Base-by-base conservation (phyloP, 345 rosid species). In the Brassica nigra region DNA sequence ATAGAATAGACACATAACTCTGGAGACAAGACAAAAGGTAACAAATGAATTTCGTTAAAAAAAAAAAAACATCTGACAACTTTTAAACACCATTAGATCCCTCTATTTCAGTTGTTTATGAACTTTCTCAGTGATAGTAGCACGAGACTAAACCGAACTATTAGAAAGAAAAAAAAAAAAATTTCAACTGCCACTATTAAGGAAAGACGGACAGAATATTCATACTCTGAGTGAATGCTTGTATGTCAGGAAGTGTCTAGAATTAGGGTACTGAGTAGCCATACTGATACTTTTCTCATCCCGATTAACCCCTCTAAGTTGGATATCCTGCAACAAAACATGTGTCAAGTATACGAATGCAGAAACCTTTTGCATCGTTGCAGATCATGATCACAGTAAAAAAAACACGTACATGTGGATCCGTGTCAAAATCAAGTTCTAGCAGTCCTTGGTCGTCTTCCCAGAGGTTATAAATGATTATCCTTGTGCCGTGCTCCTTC, bases 401-500 rank as follows among this genome's bases (percentile, higher is more conserved):
- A 61, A 34, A 37, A 18, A 18, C 34, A 69, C 91, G 29, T 82
- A 95, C 99, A 73, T 83, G 83, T 44, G 85, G 84, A 80, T 95
- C 94, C 59, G 88, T 72, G 73, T 89, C 91, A 82, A 95, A 95
- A 84, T 92, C 99, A 58, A 95, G 97, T 78, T 95, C 99, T 78
- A 82, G 82, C 55, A 83, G 75, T 79, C 97, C 97, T 88, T 88
- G 75, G 39, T 95, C 98, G 85, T 95, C 94, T 84, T 92, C 98
- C 99, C 99, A 95, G 54, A 95, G 97, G 78, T 95, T 91, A 86
- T 92, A 95, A 62, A 95, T 89, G 64, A 92, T 84, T 82, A 95
- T 85, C 42, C 88, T 89, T 55, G 99, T 92, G 57, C 99, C 99
- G 65, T 87, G 93, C 74, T 83, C 88, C 79, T 83, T 85, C 93